Conservation (phyloP, 1,284 basidiomycete species). For the Cronartium quercuum region DNA sequence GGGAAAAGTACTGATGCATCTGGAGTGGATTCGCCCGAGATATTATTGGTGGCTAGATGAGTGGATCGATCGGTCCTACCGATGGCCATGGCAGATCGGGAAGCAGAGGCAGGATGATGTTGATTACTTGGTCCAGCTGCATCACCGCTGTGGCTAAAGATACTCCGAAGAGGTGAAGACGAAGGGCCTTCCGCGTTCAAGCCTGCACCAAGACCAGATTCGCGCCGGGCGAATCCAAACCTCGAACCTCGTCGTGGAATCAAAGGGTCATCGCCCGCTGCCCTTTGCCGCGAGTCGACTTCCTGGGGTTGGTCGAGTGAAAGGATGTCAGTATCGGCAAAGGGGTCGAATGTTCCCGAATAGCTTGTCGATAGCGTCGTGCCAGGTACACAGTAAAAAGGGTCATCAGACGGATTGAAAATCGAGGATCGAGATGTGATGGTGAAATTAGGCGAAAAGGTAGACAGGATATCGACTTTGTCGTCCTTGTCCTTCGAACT, state of each 20-base stretch:
- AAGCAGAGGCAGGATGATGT: not conserved
- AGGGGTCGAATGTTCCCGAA: constrained; percentile 36
- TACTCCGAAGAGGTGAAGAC: constrained; percentile 31
- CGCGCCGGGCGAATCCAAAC: constrained; percentile 36
- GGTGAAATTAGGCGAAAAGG: constrained; percentile 30
- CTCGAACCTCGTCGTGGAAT: constrained; percentile 30
- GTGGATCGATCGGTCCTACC: constrained; percentile 3
- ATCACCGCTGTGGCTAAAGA: constrained; percentile 18
- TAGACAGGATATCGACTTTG: constrained; percentile 27
- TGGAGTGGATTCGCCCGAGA: constrained; percentile 1
- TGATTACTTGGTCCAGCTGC: not conserved
- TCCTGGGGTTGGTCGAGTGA: not conserved
- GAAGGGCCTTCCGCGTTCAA: constrained; percentile 4
- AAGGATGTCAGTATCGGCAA: constrained; percentile 25
- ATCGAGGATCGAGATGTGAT: constrained; percentile 22
- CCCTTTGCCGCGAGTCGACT: not conserved
- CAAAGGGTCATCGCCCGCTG: not conserved
- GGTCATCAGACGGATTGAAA: not conserved
- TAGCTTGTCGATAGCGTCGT: constrained; percentile 6
- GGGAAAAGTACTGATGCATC: constrained; percentile 38
- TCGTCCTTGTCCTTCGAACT: constrained; percentile 6
- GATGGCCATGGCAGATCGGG: not conserved
- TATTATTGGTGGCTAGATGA: not conserved
- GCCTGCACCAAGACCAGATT: constrained; percentile 5
- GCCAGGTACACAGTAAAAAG: not conserved